Base-by-base conservation (phyloP, 768 basidiomycete genomes). In the Amanita fuliginea region DNA sequence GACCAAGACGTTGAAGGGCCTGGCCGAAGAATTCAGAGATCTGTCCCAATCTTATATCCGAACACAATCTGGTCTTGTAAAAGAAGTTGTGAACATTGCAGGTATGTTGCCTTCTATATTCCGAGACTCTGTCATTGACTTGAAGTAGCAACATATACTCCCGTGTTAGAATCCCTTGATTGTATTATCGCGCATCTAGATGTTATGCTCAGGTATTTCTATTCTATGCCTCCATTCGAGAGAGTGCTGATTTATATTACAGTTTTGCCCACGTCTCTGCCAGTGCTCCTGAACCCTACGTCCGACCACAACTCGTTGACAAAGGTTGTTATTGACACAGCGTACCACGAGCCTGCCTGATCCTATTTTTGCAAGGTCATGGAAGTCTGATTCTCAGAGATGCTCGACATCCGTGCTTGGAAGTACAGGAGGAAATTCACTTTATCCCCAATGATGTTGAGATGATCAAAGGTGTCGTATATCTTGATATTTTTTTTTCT, bases 381-480 rank as follows among this genome's bases (percentile, higher is more conserved):
- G 92, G 94, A 1, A 82, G 81, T 59, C 70, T 98, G 9, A 64
- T 89, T 35, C 70, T 98, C 19, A 77, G 74, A 52, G 90, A 93
- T 32, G 92, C 95, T 9, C 74, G 96, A 21, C 96, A 99, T 67
- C 96, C 96, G 11, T 97, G 95, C 57, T 71, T 99, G 16, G 96
- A 99, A 63, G 86, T 95, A 4, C 93, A 97, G 60, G 95, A 97
- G 45, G 96, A 92, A 35, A 75, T 99, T 36, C 84, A 77, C 58
- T 98, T 98, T 63, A 98, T 99, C 56, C 75, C 94, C 1, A 99
- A 98, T 60, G 90, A 98, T 59, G 81, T 96, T 32, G 83, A 93
- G 61, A 91, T 98, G 89, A 78, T 86, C 42, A 92, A 91, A 70
- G 82, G 88, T 80, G 55, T 9, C 8, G 11, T 10, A 22, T 46